Base-by-base conservation (phyloP, 2,329 filamentous ascomycete species). In the Colletotrichum sp. region DNA sequence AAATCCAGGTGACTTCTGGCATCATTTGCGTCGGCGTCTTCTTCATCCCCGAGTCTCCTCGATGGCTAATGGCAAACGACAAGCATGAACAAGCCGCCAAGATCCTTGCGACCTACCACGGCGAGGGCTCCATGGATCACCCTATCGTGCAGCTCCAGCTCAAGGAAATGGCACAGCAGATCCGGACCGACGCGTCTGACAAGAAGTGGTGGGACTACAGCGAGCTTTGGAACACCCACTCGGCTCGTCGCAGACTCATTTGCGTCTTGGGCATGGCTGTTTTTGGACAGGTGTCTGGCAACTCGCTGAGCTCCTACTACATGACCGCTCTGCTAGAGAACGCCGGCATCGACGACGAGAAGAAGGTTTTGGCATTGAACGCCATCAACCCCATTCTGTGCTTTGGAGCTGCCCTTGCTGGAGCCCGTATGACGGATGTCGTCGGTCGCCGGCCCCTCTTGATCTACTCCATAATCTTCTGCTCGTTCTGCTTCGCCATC, bases 161-260 rank as follows among this genome's bases (percentile, higher is more conserved):
- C 75, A 85, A 87, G 77, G 87, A 90, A 74, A 86, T 89, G 83
- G 79, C 85, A 10, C 80, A 80, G n/a, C 84, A 86, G 69, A 87
- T 87, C 66, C 85, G 86, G n/a, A 83, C 83, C 9, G 86, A 89
- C 67, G 88, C 87, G 9, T 87, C 87, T 2, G 89, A 90, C 75
- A 90, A 90, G 82, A 84, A 85, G 63, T 90, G 88, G 88, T 90
- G 87, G 87, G 89, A 91, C 78, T 91, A 90, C 77, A 83, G 85
- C 63, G 89, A 89, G 72, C 84, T 90, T 1, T 89, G 88, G 84
- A 88, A 87, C 78, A 87, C 84, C 6, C 85, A 85, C 59, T 85
- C 85, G 3, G 86, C 87, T 2, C 84, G 87, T 26, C 88, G 87
- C 59, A 86, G 90, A 14, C 85, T 91, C 12, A 83, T 88, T 18